A percentile compares a stretch with the other conserved stretches of the same genome.
Conservation (phyloP, 495 filamentous ascomycete genomes). For the Aspergillus ostianus region DNA sequence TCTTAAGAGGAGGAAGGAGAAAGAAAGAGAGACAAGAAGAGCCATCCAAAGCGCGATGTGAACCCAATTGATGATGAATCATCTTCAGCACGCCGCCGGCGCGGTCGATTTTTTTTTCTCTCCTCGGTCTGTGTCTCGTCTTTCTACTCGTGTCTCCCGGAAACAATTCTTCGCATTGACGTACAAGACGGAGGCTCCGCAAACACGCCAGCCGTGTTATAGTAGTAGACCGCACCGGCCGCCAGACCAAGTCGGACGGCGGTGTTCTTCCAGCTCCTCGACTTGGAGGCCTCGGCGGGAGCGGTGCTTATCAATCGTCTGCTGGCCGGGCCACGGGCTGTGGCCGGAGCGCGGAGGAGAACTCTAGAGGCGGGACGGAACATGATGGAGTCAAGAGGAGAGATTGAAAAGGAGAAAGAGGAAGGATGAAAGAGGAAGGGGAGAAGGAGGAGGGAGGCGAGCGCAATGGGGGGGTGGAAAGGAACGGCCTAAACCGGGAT, state of each 20-base stretch:
- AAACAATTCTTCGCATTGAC: conserved; percentile 28
- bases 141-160: background rate
- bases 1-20: no score
- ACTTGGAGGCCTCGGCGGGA: conserved; percentile 56
- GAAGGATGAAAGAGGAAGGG: conserved; percentile 11
- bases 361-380: conserved; percentile 59
- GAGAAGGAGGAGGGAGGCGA: conserved; percentile 12
- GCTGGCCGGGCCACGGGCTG: conserved; percentile 34
- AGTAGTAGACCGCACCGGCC: conserved; percentile 81
- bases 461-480: conserved; percentile 3
- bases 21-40: background rate
- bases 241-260: conserved; percentile 71
- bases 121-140: background rate
- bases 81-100: background rate
- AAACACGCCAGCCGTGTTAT: conserved; percentile 85
- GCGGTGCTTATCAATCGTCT: conserved; percentile 72
- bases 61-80: background rate
- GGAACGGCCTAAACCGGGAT: background rate
- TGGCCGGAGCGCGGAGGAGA: conserved; percentile 47
- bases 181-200: conserved; percentile 77
- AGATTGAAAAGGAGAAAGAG: conserved; percentile 17
- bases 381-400: conserved; percentile 43
- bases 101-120: background rate
- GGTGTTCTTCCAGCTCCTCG: conserved; percentile 80
- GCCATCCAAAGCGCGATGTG: no score